Percentiles rank a stretch among this genome's conserved stretches.
Conservation (phyloP, 2,329 filamentous ascomycete species). For the Xylariaceae sp. region DNA sequence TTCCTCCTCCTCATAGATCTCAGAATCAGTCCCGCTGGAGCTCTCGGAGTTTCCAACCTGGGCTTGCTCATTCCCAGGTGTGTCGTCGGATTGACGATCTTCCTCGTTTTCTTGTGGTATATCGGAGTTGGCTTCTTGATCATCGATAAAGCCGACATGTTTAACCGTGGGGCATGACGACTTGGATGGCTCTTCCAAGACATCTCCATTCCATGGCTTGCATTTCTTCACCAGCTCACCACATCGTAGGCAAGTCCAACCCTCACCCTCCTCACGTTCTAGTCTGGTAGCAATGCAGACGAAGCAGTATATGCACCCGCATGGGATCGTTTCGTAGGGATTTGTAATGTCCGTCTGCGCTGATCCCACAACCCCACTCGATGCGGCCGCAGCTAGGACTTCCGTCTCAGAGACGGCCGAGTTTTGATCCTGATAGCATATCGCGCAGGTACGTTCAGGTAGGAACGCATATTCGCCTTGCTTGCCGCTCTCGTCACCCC, state of each 20-base stretch:
- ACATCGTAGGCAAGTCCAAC: constrained; percentile 89
- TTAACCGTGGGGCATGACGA: constrained; percentile 50
- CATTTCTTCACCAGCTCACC: constrained; percentile 83
- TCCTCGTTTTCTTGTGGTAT: constrained; percentile 31
- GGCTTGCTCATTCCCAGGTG: constrained; percentile 12
- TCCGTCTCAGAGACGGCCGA: constrained; percentile 74
- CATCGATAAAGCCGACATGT: constrained; percentile 65
- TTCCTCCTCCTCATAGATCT: constrained; percentile 38
- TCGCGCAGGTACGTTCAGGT: constrained; percentile 91
- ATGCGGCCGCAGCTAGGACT: constrained; percentile 69
- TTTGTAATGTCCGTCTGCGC: constrained; percentile 94
- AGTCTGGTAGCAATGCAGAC: constrained; percentile 89
- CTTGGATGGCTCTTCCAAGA: constrained; percentile 60
- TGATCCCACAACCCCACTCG: constrained; percentile 80
- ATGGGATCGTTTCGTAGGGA: constrained; percentile 88
- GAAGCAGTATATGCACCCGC: constrained; percentile 93
- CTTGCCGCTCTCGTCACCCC: constrained; percentile 55
- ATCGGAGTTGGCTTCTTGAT: constrained; percentile 39
- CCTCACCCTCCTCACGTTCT: constrained; percentile 91
- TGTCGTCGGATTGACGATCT: constrained; percentile 22
- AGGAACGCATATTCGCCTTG: constrained; percentile 81
- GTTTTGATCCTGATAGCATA: constrained; percentile 95
- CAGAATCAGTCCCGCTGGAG: constrained; percentile 34
- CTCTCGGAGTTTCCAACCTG: constrained; percentile 12
- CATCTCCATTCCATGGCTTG: constrained; percentile 88